phyloP scores from a whole-genome alignment of 2,329 filamentous ascomycete genomes.

The Fusarium sp. region DNA sequence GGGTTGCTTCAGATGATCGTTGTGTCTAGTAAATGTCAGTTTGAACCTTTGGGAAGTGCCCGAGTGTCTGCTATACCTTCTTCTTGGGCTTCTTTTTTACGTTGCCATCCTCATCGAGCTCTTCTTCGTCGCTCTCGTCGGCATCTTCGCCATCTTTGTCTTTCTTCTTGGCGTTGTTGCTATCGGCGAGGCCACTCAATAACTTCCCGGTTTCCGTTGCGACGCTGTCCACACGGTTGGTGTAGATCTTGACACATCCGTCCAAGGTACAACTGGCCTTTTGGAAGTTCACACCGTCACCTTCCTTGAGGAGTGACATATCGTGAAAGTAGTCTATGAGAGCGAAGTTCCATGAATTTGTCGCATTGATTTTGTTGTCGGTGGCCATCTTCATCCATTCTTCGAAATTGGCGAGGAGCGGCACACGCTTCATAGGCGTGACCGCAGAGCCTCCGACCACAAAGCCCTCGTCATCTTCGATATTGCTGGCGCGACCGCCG shows the following conservation, averaged over 20 bases:
- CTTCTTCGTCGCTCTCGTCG: slow-evolving; percentile 73
- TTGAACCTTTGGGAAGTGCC: not conserved
- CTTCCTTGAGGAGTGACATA: slow-evolving; percentile 96
- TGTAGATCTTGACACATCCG: slow-evolving; percentile 99
- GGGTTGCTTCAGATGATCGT: slow-evolving; percentile 89
- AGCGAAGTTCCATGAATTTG: slow-evolving; percentile 99
- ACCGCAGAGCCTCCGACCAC: slow-evolving; percentile 79
- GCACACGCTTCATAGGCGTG: slow-evolving; percentile 95
- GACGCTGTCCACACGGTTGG: slow-evolving; percentile 96
- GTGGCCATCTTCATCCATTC: slow-evolving; percentile 99
- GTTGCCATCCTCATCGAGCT: slow-evolving; percentile 69
- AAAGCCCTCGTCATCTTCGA: slow-evolving; percentile 65
- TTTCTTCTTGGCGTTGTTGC: slow-evolving; percentile 79
- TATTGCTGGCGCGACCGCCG: slow-evolving; percentile 48
- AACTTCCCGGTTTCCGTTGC: slow-evolving; percentile 97
- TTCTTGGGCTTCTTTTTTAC: slow-evolving; percentile 73
- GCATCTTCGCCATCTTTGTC: slow-evolving; percentile 72
- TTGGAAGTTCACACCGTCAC: slow-evolving; percentile 97
- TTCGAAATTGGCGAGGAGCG: slow-evolving; percentile 96
- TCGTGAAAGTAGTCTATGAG: slow-evolving; percentile 99
- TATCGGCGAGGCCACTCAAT: slow-evolving; percentile 91
- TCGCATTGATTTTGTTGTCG: slow-evolving; percentile 98
- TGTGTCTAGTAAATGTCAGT: slow-evolving; percentile 58
- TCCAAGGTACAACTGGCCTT: slow-evolving; percentile 97
- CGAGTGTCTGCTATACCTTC: slow-evolving; percentile 64